These are phyloP conservation scores for Xerocomus potaroensis DNA, from an alignment of 768 basidiomycete species.

Conservation along the genomic window DNA sequence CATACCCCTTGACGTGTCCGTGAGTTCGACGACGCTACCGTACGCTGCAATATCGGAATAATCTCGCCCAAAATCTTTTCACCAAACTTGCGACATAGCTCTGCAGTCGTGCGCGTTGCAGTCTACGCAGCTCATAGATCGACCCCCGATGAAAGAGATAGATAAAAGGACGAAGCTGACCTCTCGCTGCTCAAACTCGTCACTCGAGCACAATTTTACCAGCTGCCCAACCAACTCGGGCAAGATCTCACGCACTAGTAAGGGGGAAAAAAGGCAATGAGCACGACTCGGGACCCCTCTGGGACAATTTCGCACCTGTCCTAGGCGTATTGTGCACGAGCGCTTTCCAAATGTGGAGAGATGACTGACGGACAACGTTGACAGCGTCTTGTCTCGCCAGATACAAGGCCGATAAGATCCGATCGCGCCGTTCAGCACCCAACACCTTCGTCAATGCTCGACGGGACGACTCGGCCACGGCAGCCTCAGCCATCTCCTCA, in stretches of 20 bases:
- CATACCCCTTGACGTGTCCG: conserved; percentile 82
- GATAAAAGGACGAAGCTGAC: conserved; percentile 34
- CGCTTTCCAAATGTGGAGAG: conserved; percentile 97
- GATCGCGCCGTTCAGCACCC: conserved; percentile 83
- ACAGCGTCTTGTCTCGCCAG: conserved; percentile 93
- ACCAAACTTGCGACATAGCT: conserved; percentile 93
- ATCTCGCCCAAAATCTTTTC: conserved; percentile 86
- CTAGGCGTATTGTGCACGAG: conserved; percentile 91
- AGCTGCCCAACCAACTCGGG: conserved; percentile 79
- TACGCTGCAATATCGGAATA: conserved; percentile 68
- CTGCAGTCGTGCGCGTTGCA: conserved; percentile 80
- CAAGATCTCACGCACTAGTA: conserved; percentile 80
- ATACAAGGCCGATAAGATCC: conserved; percentile 87
- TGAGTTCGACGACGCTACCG: conserved; percentile 57
- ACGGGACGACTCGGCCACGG: conserved; percentile 72
- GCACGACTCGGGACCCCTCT: neutral
- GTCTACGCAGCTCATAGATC: conserved; percentile 46
- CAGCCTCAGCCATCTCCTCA: conserved; percentile 59
- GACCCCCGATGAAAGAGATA: conserved; percentile 2
- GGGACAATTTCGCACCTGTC: conserved; percentile 51
- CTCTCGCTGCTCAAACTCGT: conserved; percentile 87
- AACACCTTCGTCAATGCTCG: conserved; percentile 85
- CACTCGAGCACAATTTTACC: conserved; percentile 70
- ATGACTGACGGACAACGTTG: conserved; percentile 81
- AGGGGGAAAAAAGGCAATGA: conserved; percentile 6